Evolutionary conservation across 139 green algal genomes (phyloP).

Genomic region (Auxenochlorella pyrenoidosa): DNA sequence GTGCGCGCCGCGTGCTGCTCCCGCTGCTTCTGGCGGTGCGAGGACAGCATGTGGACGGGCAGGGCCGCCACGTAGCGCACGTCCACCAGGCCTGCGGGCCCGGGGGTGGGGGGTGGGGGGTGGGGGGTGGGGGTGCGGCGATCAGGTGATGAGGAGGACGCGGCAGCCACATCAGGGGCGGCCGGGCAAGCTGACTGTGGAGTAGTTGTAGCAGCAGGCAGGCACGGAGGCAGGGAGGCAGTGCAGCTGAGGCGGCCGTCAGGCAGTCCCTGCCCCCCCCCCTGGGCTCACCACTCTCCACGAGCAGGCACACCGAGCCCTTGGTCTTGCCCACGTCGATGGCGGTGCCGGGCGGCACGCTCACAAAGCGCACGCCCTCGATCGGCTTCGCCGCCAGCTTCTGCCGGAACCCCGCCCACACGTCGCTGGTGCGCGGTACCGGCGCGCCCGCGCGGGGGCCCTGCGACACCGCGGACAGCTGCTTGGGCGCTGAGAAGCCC

Average conservation of each 20-base stretch:
- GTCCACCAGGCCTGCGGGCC: slow-evolving; percentile 16
- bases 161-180: background rate
- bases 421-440: background rate
- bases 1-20: too few relatives aligned
- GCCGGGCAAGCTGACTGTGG: background rate
- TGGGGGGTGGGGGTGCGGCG: background rate
- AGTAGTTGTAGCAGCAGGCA: too few relatives aligned
- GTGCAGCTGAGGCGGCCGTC: too few relatives aligned
- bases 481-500: too few relatives aligned
- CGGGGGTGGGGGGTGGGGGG: background rate
- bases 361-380: slow-evolving; percentile 16
- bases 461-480: too few relatives aligned
- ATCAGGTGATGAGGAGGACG: background rate
- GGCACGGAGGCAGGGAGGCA: too few relatives aligned
- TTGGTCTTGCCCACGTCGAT: background rate
- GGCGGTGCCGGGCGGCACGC: background rate
- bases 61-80: slow-evolving; percentile 11
- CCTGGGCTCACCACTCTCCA: slow-evolving; percentile 9
- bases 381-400: background rate
- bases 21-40: background rate
- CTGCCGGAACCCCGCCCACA: background rate
- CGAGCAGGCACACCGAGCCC: slow-evolving; percentile 20
- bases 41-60: background rate
- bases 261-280: background rate
- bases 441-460: background rate